Percentiles rank a stretch among this genome's conserved stretches.
Evolutionary conservation across 352 stramenopile genomes (phyloP).

Genomic region (Phytopythium helicoides): DNA sequence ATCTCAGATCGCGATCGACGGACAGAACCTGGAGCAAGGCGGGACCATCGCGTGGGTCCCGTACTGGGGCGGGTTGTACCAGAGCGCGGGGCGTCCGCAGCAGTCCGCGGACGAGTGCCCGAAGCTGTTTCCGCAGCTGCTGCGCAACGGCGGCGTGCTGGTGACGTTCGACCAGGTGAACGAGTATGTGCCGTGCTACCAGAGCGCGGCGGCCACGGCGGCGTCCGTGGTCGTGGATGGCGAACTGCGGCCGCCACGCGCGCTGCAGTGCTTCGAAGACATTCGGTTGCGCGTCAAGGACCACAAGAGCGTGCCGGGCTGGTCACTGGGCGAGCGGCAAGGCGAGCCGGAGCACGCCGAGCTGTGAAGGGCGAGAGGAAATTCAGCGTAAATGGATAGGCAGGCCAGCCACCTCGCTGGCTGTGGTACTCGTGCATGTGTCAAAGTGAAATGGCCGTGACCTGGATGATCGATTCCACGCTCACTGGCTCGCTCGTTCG

Average conservation of each 20-base stretch:
- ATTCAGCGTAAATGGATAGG: too few species aligned
- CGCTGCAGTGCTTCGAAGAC: slow-evolving; percentile 71
- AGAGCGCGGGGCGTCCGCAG: slow-evolving; percentile 37
- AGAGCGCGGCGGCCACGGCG: slow-evolving; percentile 25
- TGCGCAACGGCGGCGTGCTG: slow-evolving; percentile 68
- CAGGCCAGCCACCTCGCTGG: too few species aligned
- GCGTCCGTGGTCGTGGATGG: slow-evolving; percentile 26
- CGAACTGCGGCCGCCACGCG: slow-evolving; percentile 25
- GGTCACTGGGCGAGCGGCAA: slow-evolving; percentile 42
- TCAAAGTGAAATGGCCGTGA: too few species aligned
- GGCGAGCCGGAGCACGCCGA: too few species aligned
- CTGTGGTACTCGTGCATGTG: too few species aligned
- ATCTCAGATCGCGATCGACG: slow-evolving; percentile 68
- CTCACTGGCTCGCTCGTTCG: too few species aligned
- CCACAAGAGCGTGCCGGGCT: slow-evolving; percentile 73
- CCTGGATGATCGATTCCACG: too few species aligned
- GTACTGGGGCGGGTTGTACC: slow-evolving; percentile 53
- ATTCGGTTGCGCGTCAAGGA: slow-evolving; percentile 83
- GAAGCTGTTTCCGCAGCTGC: slow-evolving; percentile 52
- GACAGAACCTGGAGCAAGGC: slow-evolving; percentile 75
- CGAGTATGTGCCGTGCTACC: slow-evolving; percentile 78
- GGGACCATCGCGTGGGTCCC: slow-evolving; percentile 65
- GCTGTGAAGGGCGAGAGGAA: too few species aligned
- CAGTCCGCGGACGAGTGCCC: slow-evolving; percentile 31
- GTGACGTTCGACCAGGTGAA: slow-evolving; percentile 71